These are phyloP conservation scores for Isoetes engelmannii DNA, from an alignment of 83 land plant genomes.

Conservation along the genomic window DNA sequence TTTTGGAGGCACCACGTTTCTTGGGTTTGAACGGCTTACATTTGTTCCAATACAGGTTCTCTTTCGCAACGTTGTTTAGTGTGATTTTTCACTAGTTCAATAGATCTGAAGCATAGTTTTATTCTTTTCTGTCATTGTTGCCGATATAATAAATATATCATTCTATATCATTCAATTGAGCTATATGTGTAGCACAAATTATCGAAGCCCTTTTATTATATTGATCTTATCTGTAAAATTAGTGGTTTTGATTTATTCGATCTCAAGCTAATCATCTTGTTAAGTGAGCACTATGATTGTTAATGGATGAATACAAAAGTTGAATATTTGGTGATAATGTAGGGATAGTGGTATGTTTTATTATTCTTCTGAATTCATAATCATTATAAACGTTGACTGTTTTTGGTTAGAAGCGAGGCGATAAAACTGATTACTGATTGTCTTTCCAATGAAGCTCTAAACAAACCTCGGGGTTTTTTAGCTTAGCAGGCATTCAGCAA, in stretches of 20 bases:
- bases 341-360: too few relatives aligned
- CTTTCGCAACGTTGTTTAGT: background rate
- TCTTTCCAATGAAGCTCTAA: background rate
- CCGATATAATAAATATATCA: background rate
- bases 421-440: background rate
- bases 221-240: background rate
- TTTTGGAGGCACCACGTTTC: slow-evolving; percentile 72
- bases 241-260: background rate
- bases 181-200: background rate
- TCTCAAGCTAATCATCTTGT: too few relatives aligned
- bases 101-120: background rate
- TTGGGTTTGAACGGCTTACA: slow-evolving; percentile 90
- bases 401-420: too few relatives aligned
- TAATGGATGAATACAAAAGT: too few relatives aligned
- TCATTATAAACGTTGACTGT: too few relatives aligned
- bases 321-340: too few relatives aligned
- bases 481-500: background rate
- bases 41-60: slow-evolving; percentile 92
- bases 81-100: background rate
- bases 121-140: background rate
- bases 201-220: background rate
- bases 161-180: background rate
- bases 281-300: too few relatives aligned
- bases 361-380: too few relatives aligned
- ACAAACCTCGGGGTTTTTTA: background rate